A percentile compares a stretch with the other conserved stretches of the same genome.
Conservation (phyloP, 1,284 basidiomycete species). For the Moesziomyces sp. region DNA sequence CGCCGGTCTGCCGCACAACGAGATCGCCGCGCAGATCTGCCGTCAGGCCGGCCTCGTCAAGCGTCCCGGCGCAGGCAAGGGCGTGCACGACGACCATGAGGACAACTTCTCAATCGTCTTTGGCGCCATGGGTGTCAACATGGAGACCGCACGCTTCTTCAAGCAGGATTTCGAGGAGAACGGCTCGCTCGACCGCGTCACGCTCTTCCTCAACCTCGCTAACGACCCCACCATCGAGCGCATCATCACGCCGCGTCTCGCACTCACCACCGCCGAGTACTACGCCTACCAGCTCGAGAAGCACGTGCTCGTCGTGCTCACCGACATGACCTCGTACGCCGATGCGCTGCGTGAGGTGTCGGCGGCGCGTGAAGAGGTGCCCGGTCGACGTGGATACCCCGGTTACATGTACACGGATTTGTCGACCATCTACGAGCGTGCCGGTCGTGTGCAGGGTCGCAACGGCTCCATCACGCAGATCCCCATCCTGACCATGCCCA, state of each 20-base stretch:
- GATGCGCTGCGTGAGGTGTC: constrained; percentile 94
- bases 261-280: constrained; percentile 98
- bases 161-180: constrained; percentile 99
- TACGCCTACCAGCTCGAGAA: constrained; percentile 99
- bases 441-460: constrained; percentile 94
- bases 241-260: constrained; percentile 98
- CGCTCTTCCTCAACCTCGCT: constrained; percentile 97
- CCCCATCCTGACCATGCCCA: constrained; percentile 99
- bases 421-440: constrained; percentile 97
- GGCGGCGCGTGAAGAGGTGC: constrained; percentile 98
- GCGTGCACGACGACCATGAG: constrained; percentile 97
- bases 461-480: constrained; percentile 99
- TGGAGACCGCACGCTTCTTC: constrained; percentile 99
- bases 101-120: constrained; percentile 99
- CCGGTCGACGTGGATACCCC: constrained; percentile 98
- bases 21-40: constrained; percentile 99
- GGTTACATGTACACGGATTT: constrained; percentile 80
- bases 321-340: constrained; percentile 98
- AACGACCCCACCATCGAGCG: constrained; percentile 99
- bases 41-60: constrained; percentile 98
- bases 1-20: constrained; percentile 98
- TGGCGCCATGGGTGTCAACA: constrained; percentile 99
- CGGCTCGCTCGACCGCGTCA: constrained; percentile 95
- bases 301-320: constrained; percentile 98
- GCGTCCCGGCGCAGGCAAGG: constrained; percentile 72